These are phyloP conservation scores for Hyaloscypha variabilis DNA, from an alignment of 495 filamentous ascomycete genomes.

Conservation along the genomic window DNA sequence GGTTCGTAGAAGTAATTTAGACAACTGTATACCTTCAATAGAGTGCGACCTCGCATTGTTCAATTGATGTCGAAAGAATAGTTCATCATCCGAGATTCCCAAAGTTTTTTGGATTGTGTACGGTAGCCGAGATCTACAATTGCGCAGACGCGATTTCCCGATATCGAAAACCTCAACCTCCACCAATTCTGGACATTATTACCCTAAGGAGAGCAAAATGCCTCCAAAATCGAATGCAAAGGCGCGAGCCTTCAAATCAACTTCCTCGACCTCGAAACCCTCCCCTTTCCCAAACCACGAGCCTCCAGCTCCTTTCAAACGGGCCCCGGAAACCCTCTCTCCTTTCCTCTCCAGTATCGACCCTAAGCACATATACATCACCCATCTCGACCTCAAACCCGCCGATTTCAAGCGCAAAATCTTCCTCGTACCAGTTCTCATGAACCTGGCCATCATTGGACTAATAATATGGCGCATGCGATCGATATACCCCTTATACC, in stretches of 20 bases:
- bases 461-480: slow-evolving; percentile 65
- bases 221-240: slow-evolving; percentile 27
- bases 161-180: neutral
- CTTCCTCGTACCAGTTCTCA: slow-evolving; percentile 69
- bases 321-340: slow-evolving; percentile 56
- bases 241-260: slow-evolving; percentile 23
- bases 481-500: slow-evolving; percentile 66
- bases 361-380: slow-evolving; percentile 70
- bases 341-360: slow-evolving; percentile 65
- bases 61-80: slow-evolving; percentile 14
- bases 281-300: neutral
- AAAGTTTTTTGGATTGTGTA: slow-evolving; percentile 10
- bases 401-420: slow-evolving; percentile 70
- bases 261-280: slow-evolving; percentile 12
- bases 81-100: neutral
- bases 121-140: slow-evolving; percentile 15
- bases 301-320: slow-evolving; percentile 64
- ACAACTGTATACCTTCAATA: slow-evolving; percentile 23
- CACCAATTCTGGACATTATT: slow-evolving; percentile 1
- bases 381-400: slow-evolving; percentile 71
- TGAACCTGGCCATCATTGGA: slow-evolving; percentile 64
- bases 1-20: neutral
- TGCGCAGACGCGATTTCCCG: neutral
- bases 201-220: slow-evolving; percentile 22
- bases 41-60: slow-evolving; percentile 30